Base-by-base conservation (phyloP, 2,329 filamentous ascomycete species). In the Helotiales sp. region DNA sequence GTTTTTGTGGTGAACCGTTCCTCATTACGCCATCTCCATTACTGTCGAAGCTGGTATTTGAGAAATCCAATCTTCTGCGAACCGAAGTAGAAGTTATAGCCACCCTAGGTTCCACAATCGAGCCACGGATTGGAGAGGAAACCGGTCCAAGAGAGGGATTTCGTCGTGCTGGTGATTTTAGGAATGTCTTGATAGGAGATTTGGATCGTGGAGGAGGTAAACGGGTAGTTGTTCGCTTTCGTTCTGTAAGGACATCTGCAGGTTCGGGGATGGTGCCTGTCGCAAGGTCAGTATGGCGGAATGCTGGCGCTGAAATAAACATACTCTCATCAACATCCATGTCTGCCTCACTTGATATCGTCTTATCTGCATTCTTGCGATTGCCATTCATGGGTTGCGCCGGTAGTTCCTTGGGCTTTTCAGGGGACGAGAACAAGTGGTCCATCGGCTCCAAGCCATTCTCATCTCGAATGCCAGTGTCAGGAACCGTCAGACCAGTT, bases 391-490 rank as follows among this genome's bases (percentile, higher is more conserved):
- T 11, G 6, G 40, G 30, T 28, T 59, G 43, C 15, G 59, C 43
- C 1, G 64, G 47, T 30, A 60, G 63, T 30, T 60, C 67, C n/a
- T 65, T 70, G 3, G 73, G 81, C 75, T 89, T 91, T 71, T 88
- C 86, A 15, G 94, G 93, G 22, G 94, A 97, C 8, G 94, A 97
- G 79, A 97, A 97, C 71, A 98, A 88, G 72, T 88, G 88, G 40
- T 95, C 92, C 66, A 97, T 86, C 40, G 92, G 91, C 78, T 97
- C 93, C 83, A 99, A 89, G 79, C 95, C 96, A 84, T 97, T 85
- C 78, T 96, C 93, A 80, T 98, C 95, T 80, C 93, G 91, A 68
- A 89, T 83, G 61, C 93, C 93, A 64, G 84, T 88, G 75, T 97
- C 93, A 75, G 89, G 87, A 34, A 98, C 80, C 0, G 89, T 91